Evolutionary conservation across 805 yeast genomes (phyloP), one percentile per base, ranked within the genome.

Genomic region (Candida peoriensis): DNA sequence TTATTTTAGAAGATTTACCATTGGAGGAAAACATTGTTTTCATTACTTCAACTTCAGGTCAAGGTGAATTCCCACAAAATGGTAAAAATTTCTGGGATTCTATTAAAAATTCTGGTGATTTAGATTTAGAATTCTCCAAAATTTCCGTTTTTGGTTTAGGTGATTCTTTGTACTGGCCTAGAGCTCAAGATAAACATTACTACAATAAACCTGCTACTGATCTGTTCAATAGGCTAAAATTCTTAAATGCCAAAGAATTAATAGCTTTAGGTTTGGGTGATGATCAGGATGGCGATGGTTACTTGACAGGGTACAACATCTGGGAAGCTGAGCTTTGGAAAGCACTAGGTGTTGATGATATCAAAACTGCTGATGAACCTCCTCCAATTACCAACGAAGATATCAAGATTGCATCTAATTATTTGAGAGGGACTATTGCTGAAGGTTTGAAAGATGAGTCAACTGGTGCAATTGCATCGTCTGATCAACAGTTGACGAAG

Each of bases 201-300:
- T 90, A 87, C 65, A 90, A 90, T 68, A 89, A 88, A 58, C 97
- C 97, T 12, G 75, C 81, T 14, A 72, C 71, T 45, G 96, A 88
- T 58, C 64, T 90, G 44, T 67, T 62, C 55, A 74, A 73, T 43
- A 78, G 81, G 43, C 63, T 90, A 43, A 65, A 63, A 43, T 64
- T 81, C 39, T 69, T 86, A 39, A 93, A 95, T 28, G 96, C 83
- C 41, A 76, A 70, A 41, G 77, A 76, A 40, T 63, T 90, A 36
- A 73, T 76, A 38, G 84, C 82, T 4, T 61, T 88, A 29, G 97
- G 96, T 14, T 68, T 85, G 31, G 97, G 97, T 63, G 97, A 90
- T 60, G 97, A 90, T 56, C 97, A 90, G 65, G 97, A 86, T 57
- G 95, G 95, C 16, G 97, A 90, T 66, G 97, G 97, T 15, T 88